These are phyloP conservation scores for Phytophthora kernoviae DNA, from an alignment of 352 stramenopile species.

Conservation along the genomic window DNA sequence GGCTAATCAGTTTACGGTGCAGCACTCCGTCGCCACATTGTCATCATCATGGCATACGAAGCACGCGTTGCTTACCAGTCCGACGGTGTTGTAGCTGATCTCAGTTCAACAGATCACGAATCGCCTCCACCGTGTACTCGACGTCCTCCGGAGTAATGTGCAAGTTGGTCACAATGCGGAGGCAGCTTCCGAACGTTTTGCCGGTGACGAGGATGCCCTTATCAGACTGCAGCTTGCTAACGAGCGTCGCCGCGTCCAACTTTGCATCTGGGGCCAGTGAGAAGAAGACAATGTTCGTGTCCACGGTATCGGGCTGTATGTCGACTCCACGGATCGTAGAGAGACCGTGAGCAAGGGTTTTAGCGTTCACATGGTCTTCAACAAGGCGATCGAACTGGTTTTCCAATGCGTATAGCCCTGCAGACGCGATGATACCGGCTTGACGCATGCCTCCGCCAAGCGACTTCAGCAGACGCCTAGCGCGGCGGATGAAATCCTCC, in stretches of 20 bases:
- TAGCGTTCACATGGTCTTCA: conserved; percentile 84
- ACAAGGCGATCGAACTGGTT: conserved; percentile 86
- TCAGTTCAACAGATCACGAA: conserved; percentile 61
- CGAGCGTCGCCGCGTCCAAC: conserved; percentile 55
- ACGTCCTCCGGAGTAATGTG: conserved; percentile 73
- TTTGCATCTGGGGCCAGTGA: conserved; percentile 58
- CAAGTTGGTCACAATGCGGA: conserved; percentile 79
- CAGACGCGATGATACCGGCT: conserved; percentile 92
- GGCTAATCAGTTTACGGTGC: conserved; percentile 16
- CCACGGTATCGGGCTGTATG: conserved; percentile 63
- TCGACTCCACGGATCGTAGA: conserved; percentile 74
- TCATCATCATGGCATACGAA: conserved; percentile 18
- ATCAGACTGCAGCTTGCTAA: conserved; percentile 59
- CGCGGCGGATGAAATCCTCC: conserved; percentile 88
- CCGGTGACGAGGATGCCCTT: conserved; percentile 75
- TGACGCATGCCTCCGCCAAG: conserved; percentile 98
- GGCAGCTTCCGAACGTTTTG: conserved; percentile 62
- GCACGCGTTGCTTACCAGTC: conserved; percentile 1
- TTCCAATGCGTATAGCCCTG: conserved; percentile 91
- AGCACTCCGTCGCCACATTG: conserved; percentile 9
- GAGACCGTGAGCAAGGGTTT: conserved; percentile 63
- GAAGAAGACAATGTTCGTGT: conserved; percentile 93
- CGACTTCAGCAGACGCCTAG: conserved; percentile 93
- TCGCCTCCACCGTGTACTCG: conserved; percentile 57
- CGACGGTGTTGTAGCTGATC: neutral